A percentile compares a stretch with the other conserved stretches of the same genome.
Conservation (phyloP, 1,139 yeast species). For the Nakaseomyces sp. region DNA sequence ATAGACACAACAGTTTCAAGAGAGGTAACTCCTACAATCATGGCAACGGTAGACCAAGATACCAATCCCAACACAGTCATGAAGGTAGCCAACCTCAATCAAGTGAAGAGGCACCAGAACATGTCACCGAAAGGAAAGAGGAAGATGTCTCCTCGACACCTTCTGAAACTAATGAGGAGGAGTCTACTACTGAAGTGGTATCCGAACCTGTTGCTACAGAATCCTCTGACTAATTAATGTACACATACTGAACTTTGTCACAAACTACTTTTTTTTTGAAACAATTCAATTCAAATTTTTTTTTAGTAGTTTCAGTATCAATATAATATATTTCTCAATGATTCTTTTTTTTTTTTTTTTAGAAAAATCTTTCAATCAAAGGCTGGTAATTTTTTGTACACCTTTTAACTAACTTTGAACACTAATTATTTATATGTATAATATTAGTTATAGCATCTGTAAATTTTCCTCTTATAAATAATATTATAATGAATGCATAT, state of each 20-base stretch:
- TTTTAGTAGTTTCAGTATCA: not conserved
- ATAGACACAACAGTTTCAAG: slow-evolving; percentile 1
- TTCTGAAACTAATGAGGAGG: not conserved
- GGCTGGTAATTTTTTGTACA: not conserved
- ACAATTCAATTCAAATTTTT: not conserved
- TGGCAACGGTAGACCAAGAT: slow-evolving; percentile 4
- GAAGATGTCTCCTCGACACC: not conserved
- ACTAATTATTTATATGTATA: slow-evolving; percentile 1
- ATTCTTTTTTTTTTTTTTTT: not conserved
- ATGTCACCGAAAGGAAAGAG: slow-evolving; percentile 11
- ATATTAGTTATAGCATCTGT: slow-evolving; percentile 4
- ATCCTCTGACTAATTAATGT: not conserved
- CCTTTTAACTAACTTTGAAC: not conserved
- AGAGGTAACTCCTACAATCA: slow-evolving; percentile 3
- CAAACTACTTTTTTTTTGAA: slow-evolving; percentile 1
- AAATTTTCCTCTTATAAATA: slow-evolving; percentile 4
- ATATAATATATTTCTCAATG: not conserved
- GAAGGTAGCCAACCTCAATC: not conserved
- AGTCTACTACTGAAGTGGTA: not conserved
- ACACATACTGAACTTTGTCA: not conserved
- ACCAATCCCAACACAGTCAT: not conserved
- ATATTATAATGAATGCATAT: slow-evolving; percentile 1
- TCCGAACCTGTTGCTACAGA: not conserved
- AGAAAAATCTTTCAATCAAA: too few species aligned
- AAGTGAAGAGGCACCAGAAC: slow-evolving; percentile 2